Evolutionary conservation across 129 eudicot species (phyloP).

Genomic region (Centaurea solstitialis): DNA sequence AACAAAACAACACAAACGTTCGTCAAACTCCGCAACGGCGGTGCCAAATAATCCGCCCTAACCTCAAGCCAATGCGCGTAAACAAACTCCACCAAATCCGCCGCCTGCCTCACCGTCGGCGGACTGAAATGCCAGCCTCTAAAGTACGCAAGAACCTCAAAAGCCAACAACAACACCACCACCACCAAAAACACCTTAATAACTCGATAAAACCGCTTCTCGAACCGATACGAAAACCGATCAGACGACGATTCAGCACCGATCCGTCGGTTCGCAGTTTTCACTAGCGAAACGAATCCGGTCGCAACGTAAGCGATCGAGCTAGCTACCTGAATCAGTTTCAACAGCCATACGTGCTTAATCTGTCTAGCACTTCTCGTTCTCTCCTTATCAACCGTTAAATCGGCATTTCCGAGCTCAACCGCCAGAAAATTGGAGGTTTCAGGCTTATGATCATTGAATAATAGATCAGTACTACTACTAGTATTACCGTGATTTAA

Average conservation of each 20-base stretch:
- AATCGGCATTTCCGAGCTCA: conserved; percentile 41
- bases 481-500: too few species aligned
- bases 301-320: conserved; percentile 33
- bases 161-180: conserved; percentile 38
- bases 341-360: conserved; percentile 60
- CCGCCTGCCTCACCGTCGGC: conserved; percentile 42
- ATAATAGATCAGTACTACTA: not conserved
- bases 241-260: conserved; percentile 20
- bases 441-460: conserved; percentile 28
- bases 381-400: conserved; percentile 47
- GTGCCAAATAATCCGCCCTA: conserved; percentile 72
- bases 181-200: conserved; percentile 52
- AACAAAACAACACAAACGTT: conserved; percentile 69
- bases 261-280: conserved; percentile 63
- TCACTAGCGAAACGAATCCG: conserved; percentile 42
- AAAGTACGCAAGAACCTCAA: conserved; percentile 73
- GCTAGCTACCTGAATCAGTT: conserved; percentile 49
- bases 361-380: conserved; percentile 68
- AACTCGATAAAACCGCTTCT: conserved; percentile 47
- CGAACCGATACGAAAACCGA: conserved; percentile 18
- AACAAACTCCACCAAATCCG: conserved; percentile 54
- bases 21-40: conserved; percentile 65
- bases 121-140: conserved; percentile 85
- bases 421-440: conserved; percentile 37
- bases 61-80: conserved; percentile 68